Evolutionary conservation across 2,329 filamentous ascomycete species (phyloP), one percentile per base, ranked within the genome.

Genomic region (Cadophora luteo-olivacea): DNA sequence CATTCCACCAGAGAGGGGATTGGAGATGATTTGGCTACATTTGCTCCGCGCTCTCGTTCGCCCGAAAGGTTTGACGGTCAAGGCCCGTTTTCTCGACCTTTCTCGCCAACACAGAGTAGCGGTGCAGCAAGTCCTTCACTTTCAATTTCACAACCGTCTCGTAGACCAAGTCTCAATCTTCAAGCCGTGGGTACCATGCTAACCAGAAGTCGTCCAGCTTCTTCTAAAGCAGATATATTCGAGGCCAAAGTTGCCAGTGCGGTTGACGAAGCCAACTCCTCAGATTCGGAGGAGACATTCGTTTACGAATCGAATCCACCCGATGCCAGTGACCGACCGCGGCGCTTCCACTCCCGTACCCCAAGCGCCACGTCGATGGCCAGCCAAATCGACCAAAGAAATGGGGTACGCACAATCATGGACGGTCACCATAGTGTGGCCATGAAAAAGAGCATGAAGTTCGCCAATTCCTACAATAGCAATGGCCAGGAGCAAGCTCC

Each of bases 291-390:
- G 76, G 96, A 98, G 80, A 98, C 96, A 0, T 99, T 98, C 80
- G 96, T 99, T 19, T 99, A 99, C 81, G 96, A 99, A 80, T 98
- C 96, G 32, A 99, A 99, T 77, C 96, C 95, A 11, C 92, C 93
- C 63, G 89, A 91, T 72, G 80, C 78, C 61, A 84, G 82, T 61
- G 87, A 90, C 65, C 84, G 88, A 51, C 87, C 87, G n/a, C 87
- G 89, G 71, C 88, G 94, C 70, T 93, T 95, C 79, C 95, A 98
- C 81, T 98, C 95, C 24, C 89, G 96, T 71, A 99, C 96, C 1
- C 96, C 96, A 7, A 98, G 94, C 80, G 92, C 94, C 54, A 97
- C 95, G 4, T 98, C 95, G 6, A 89, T 91, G 86, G 85, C 80
- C 24, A 93, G 91, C 79, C 89, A 92, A 75, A 84, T 87, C 14